Conservation (phyloP, 306 rosid genomes). For the Malus asiatica region DNA sequence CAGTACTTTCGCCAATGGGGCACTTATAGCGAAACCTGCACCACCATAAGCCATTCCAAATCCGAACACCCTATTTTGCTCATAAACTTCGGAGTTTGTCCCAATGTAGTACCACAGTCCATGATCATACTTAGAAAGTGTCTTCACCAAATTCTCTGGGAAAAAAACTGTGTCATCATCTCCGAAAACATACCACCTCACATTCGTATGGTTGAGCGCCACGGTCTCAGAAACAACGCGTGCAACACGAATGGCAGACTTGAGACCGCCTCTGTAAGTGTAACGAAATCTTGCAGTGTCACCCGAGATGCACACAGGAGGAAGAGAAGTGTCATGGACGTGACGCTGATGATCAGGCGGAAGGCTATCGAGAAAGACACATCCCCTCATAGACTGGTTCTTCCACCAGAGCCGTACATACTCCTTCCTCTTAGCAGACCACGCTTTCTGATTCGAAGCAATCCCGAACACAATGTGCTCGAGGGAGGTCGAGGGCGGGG, state of each 20-base stretch:
- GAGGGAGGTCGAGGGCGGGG: conserved; percentile 40
- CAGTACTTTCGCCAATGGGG: conserved; percentile 49
- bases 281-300: conserved; percentile 74
- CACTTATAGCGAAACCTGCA: conserved; percentile 82
- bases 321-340: conserved; percentile 40
- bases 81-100: conserved; percentile 60
- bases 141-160: conserved; percentile 68
- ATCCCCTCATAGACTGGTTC: conserved; percentile 51
- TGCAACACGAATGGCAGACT: conserved; percentile 68
- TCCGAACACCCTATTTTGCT: conserved; percentile 50
- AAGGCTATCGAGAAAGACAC: conserved; percentile 58
- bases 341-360: conserved; percentile 15
- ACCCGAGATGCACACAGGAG: conserved; percentile 54
- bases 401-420: conserved; percentile 67
- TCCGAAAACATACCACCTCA: conserved; percentile 89
- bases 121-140: conserved; percentile 78
- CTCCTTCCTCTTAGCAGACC: conserved; percentile 56
- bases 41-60: conserved; percentile 90
- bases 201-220: conserved; percentile 45
- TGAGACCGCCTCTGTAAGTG: conserved; percentile 39
- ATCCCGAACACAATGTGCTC: conserved; percentile 79
- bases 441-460: conserved; percentile 51
- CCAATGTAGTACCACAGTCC: conserved; percentile 83
- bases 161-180: conserved; percentile 86
- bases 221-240: conserved; percentile 68